Percentiles rank a stretch among this genome's conserved stretches.
Conservation (phyloP, 768 basidiomycete genomes). For the Russula dissimulans region DNA sequence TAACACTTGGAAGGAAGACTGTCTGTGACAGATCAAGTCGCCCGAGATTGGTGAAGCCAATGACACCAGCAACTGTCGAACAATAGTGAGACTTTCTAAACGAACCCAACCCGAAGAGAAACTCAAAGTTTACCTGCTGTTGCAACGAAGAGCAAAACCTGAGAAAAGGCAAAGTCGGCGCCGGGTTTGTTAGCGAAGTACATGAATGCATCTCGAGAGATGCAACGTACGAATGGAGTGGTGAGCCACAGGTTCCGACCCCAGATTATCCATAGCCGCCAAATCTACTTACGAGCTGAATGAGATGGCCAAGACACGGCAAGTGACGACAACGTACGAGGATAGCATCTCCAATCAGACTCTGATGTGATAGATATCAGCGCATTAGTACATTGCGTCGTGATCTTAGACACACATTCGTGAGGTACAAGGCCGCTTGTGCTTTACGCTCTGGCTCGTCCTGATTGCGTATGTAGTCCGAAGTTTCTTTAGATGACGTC, state of each 20-base stretch:
- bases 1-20: not conserved
- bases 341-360: constrained; percentile 11
- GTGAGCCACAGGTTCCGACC: not conserved
- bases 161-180: not conserved
- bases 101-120: too few relatives aligned
- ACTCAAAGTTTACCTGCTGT: not conserved
- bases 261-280: constrained; percentile 16
- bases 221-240: constrained; percentile 3
- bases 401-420: not conserved
- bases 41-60: not conserved
- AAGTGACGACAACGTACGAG: not conserved
- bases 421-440: constrained; percentile 5
- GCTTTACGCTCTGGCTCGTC: constrained; percentile 1
- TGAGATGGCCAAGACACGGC: not conserved
- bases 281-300: constrained; percentile 1
- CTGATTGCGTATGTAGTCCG: not conserved
- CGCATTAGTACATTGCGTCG: too few relatives aligned
- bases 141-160: not conserved
- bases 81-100: not conserved
- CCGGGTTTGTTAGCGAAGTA: not conserved
- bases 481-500: not conserved
- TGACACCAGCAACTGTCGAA: constrained; percentile 1
- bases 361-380: not conserved
- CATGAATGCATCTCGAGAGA: not conserved
- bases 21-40: not conserved